phyloP scores from a whole-genome alignment of 495 filamentous ascomycete species.

The Xylaria palmicola region DNA sequence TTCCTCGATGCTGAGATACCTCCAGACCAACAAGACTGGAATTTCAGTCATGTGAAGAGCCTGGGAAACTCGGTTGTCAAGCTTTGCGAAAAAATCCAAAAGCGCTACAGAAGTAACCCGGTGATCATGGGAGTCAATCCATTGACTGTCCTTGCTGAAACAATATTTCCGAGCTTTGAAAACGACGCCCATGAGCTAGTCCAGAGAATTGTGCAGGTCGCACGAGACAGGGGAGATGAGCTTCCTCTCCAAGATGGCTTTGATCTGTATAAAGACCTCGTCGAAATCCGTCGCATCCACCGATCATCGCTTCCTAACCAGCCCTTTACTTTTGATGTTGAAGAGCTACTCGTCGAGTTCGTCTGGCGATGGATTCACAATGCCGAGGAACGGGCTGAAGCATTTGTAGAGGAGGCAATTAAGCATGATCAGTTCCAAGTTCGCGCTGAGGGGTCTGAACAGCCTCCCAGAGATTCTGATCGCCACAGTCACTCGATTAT shows the following conservation, averaged over 20 bases:
- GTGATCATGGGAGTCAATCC: constrained; percentile 90
- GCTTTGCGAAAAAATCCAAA: constrained; percentile 81
- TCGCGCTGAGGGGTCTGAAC: constrained; percentile 55
- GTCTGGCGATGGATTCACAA: constrained; percentile 92
- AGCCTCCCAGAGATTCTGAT: constrained; percentile 72
- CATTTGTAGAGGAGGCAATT: constrained; percentile 86
- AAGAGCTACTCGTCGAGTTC: constrained; percentile 81
- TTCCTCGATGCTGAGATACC: constrained; percentile 73
- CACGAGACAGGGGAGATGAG: constrained; percentile 66
- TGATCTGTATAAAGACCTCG: constrained; percentile 83
- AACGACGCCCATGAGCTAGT: constrained; percentile 83
- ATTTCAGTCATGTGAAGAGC: constrained; percentile 81
- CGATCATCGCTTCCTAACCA: constrained; percentile 61
- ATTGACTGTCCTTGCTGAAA: constrained; percentile 73
- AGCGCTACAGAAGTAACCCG: constrained; percentile 84
- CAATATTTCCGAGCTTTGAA: constrained; percentile 84
- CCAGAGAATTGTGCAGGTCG: constrained; percentile 69
- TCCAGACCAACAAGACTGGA: constrained; percentile 72
- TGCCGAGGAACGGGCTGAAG: constrained; percentile 74
- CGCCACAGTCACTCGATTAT: constrained; percentile 91
- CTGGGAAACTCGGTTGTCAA: constrained; percentile 82
- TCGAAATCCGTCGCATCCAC: constrained; percentile 79
- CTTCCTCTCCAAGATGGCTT: constrained; percentile 89
- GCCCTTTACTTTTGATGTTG: constrained; percentile 80
- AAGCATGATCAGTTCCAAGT: constrained; percentile 83